Evolutionary conservation across 495 filamentous ascomycete species (phyloP).

Genomic region (Penicillium canescens): DNA sequence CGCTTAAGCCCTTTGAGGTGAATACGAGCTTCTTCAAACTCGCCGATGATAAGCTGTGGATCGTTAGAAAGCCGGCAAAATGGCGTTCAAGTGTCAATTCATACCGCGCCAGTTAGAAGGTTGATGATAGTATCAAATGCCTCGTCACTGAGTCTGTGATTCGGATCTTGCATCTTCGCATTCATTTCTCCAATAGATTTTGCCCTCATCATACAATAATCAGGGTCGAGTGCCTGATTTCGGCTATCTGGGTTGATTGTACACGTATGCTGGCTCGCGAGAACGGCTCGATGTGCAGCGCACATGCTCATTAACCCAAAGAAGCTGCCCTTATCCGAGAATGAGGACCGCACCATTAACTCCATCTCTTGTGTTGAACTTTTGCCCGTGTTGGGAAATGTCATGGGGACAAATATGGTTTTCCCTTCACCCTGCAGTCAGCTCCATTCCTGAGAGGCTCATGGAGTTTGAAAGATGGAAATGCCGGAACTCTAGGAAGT

Average conservation of each 20-base stretch:
- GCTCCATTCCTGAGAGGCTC: background rate
- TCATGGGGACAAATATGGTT: constrained; percentile 37
- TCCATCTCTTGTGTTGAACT: constrained; percentile 23
- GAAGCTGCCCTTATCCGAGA: constrained; percentile 36
- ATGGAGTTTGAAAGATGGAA: background rate
- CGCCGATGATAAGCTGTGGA: constrained; percentile 30
- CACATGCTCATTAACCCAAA: constrained; percentile 40
- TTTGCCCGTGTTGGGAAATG: constrained; percentile 33
- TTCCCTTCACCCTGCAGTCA: constrained; percentile 23
- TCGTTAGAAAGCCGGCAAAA: constrained; percentile 5
- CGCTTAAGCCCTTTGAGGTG: constrained; percentile 33
- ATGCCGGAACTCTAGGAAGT: background rate
- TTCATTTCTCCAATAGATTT: constrained; percentile 37
- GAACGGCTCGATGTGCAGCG: constrained; percentile 34
- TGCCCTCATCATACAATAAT: constrained; percentile 39
- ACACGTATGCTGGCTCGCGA: constrained; percentile 21
- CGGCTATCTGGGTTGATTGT: background rate
- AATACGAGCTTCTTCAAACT: constrained; percentile 35
- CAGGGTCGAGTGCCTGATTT: constrained; percentile 18
- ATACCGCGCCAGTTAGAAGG: constrained; percentile 35
- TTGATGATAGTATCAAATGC: constrained; percentile 40
- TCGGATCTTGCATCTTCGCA: constrained; percentile 29
- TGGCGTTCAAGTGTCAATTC: background rate
- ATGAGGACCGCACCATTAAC: constrained; percentile 30
- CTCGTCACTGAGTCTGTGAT: constrained; percentile 26